Base-by-base conservation (phyloP, 495 filamentous ascomycete species). In the Tetracladium setigerum region DNA sequence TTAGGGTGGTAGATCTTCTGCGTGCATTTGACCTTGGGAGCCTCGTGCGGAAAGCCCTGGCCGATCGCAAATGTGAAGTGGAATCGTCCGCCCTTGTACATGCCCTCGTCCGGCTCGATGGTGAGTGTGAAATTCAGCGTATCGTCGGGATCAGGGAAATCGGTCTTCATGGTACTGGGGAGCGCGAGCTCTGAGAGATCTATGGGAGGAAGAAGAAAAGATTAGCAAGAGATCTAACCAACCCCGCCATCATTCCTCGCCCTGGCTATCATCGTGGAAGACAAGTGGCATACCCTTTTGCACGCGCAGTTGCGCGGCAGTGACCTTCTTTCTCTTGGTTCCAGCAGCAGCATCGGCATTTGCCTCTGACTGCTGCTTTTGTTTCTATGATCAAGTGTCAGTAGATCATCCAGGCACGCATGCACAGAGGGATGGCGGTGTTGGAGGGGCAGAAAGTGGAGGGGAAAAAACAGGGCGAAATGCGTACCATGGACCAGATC, bases 1-100 rank as follows among this genome's bases (percentile, higher is more conserved):
- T 98, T 98, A 10, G 92, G 92, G 59, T 98, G 92, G 68, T 98
- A 98, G 56, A 97, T 96, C 74, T 95, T 98, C 65, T 98, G 86
- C 46, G 83, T 87, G 67, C 92, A 97, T 62, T 90, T 95, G 56
- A 98, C 94, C 67, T 97, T 97, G 1, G 92, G 92, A 49, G 92
- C 90, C 63, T 97, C 92, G 65, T 97, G 94, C 8, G 92, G 92
- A 71, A 95, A 98, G 69, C 86, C 89, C 57, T 90, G 86, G 61
- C 87, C 86, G 69, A 97, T 95, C 55, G 78, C 76, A 68, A 98
- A 97, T 34, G 71, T 84, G 70, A 98, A 98, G 56, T 82, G 77
- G 69, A 98, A 98, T 11, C 71, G 63, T 44, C 92, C 94, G 58
- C 82, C 83, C 62, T 87, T 87, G 73, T 98, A 98, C 81, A 98